phyloP scores from a whole-genome alignment of 2,329 filamentous ascomycete genomes.

The Penicillium aurantiogriseum region DNA sequence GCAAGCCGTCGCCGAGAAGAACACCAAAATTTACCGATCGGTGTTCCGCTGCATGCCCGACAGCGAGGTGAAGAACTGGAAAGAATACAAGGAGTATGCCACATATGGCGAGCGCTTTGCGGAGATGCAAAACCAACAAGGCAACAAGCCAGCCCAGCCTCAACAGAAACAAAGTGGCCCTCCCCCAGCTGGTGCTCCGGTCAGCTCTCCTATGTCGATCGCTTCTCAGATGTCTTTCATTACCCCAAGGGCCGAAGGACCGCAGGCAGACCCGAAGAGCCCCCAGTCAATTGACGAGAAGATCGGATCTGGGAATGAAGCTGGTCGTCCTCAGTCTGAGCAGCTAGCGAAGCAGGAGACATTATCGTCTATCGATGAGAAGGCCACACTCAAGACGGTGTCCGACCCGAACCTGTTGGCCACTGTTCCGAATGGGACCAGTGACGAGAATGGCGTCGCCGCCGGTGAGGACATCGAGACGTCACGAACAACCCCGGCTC shows the following conservation, averaged over 20 bases:
- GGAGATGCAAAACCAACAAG: conserved; percentile 59
- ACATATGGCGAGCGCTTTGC: conserved; percentile 76
- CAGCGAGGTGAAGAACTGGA: conserved; percentile 89
- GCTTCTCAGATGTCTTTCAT: conserved; percentile 26
- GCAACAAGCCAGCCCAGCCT: conserved; percentile 49
- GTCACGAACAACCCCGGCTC: conserved; percentile 29
- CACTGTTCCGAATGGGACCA: conserved; percentile 24
- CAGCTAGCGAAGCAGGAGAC: conserved; percentile 30
- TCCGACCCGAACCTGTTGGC: conserved; percentile 29
- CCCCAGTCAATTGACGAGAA: conserved; percentile 35
- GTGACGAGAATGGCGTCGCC: conserved; percentile 24
- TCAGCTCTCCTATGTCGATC: conserved; percentile 22
- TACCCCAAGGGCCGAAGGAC: conserved; percentile 33
- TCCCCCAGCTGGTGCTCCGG: conserved; percentile 34
- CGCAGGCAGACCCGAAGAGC: conserved; percentile 31
- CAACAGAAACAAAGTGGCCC: conserved; percentile 43
- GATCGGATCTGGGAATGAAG: conserved; percentile 35
- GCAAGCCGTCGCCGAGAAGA: conserved; percentile 85
- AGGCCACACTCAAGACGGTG: conserved; percentile 34
- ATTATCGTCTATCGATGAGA: conserved; percentile 44
- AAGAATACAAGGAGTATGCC: conserved; percentile 82
- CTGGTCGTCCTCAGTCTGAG: conserved; percentile 35
- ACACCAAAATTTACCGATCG: conserved; percentile 87
- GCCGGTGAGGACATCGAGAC: conserved; percentile 34
- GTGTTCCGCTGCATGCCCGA: conserved; percentile 98